Conservation (phyloP, 2,329 filamentous ascomycete species). For the Aschersonia sp. region DNA sequence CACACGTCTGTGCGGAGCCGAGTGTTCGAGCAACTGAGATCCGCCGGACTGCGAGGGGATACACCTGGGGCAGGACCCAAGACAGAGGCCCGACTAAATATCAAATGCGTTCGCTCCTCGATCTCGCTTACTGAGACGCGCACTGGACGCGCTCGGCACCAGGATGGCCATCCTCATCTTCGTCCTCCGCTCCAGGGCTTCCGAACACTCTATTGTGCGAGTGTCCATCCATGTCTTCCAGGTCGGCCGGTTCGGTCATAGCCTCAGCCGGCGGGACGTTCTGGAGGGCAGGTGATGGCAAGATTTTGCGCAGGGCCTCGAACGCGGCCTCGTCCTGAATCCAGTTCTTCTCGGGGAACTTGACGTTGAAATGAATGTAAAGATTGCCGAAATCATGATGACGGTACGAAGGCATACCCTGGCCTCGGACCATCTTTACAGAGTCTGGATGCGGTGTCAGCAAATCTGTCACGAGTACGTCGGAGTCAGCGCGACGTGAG, state of each 20-base stretch:
- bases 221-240: slow-evolving; percentile 70
- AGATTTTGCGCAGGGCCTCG: slow-evolving; percentile 64
- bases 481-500: not conserved
- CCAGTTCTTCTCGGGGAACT: slow-evolving; percentile 77
- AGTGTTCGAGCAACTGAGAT: no score
- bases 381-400: slow-evolving; percentile 94
- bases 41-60: no score
- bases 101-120: not conserved
- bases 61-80: no score
- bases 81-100: not conserved
- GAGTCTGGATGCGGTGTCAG: slow-evolving; percentile 45
- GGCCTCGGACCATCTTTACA: slow-evolving; percentile 86
- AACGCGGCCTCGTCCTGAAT: slow-evolving; percentile 54
- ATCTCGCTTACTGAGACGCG: slow-evolving; percentile 60
- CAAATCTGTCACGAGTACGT: not conserved
- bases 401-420: slow-evolving; percentile 92
- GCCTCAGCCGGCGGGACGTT: slow-evolving; percentile 60
- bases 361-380: slow-evolving; percentile 94
- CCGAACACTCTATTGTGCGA: slow-evolving; percentile 53
- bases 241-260: slow-evolving; percentile 79
- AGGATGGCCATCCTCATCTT: slow-evolving; percentile 66
- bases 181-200: slow-evolving; percentile 47
- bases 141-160: slow-evolving; percentile 74
- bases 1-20: no score
- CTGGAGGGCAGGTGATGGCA: slow-evolving; percentile 56